Evolutionary conservation across 2,329 filamentous ascomycete species (phyloP).

Genomic region (Tolypocladium guangdongense): DNA sequence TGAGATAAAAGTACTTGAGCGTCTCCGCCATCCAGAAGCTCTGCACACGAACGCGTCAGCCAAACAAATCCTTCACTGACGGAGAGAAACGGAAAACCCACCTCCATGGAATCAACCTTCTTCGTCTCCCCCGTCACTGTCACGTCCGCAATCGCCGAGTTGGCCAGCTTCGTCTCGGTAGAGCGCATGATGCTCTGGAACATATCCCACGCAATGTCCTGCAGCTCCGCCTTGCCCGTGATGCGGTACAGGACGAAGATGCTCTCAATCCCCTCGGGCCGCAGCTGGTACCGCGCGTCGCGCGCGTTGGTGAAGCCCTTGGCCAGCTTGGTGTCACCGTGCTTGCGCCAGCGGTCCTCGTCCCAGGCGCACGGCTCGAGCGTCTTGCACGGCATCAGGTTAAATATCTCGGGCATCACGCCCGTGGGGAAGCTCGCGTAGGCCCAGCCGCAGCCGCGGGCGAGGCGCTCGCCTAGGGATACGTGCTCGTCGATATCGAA

Average conservation of each 20-base stretch:
- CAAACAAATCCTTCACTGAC: neutral
- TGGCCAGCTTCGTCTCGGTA: conserved; percentile 35
- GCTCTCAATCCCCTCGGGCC: conserved; percentile 65
- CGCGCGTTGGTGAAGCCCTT: conserved; percentile 52
- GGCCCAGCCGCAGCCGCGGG: conserved; percentile 46
- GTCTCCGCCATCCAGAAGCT: conserved; percentile 67
- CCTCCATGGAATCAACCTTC: conserved; percentile 50
- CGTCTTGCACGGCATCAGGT: conserved; percentile 32
- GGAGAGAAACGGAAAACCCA: conserved; percentile 17
- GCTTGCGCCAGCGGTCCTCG: conserved; percentile 15
- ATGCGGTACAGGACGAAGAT: conserved; percentile 65
- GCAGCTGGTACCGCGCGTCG: conserved; percentile 37
- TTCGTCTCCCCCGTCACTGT: conserved; percentile 17
- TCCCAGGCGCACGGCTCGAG: conserved; percentile 20
- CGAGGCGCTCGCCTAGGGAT: conserved; percentile 34
- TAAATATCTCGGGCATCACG: conserved; percentile 48
- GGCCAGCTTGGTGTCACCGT: conserved; percentile 17
- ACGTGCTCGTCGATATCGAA: conserved; percentile 40
- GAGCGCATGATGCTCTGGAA: conserved; percentile 33
- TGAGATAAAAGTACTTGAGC: conserved; percentile 63
- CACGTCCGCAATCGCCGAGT: conserved; percentile 37
- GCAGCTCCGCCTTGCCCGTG: conserved; percentile 34
- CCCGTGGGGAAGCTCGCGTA: conserved; percentile 43
- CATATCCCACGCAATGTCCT: conserved; percentile 43
- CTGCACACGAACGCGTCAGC: conserved; percentile 23